Base-by-base conservation (phyloP, 768 basidiomycete genomes). In the Trametes cinnabarina region DNA sequence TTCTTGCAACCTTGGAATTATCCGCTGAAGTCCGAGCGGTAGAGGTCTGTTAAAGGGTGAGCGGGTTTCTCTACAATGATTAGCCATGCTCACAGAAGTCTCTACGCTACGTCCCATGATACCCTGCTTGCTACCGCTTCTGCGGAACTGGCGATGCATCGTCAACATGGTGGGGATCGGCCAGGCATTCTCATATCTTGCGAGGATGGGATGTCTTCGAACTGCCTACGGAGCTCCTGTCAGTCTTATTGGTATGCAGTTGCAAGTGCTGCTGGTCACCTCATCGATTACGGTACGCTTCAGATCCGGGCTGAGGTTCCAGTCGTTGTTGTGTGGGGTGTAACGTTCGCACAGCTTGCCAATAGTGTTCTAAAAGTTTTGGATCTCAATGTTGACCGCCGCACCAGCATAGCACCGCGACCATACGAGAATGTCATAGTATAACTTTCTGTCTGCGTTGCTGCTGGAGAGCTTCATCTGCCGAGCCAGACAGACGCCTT, bases 401-500 rank as follows among this genome's bases (percentile, higher is more conserved):
- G 28, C 23, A 15, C 2, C 28, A 3, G 25, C n/a, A 23, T 43
- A 4, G 12, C 44, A 43, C 23, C 8, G 34, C 46, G 20, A 11
- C 32, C 32, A 23, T 47, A 55, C 54, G n/a, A 47, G 12, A 22
- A 55, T 55, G 22, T 35, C 17, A n/a, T 47, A 55, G 26, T 55
- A 55, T 2, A 40, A 3, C 8, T 8, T 7, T 4, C 17, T 1
- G n/a, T 46, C 32, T 20, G 9, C 37, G 11, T 23, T 32, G 35
- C 34, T 47, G 3, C 23, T 23, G 4, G 6, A 11, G 44, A 55
- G 54, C 37, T 22, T 40, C 64, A 65, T 65, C 37, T 64, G 62
- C 48, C 43, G 39, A 39, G 58, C 46, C 42, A 62, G 48, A 55
- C 52, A 64, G 47, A 49, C 17, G 15, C 52, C 50, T n/a, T 57